Percentiles rank a stretch among this genome's conserved stretches.
These are phyloP conservation scores for Pseudogymnoascus sp. DNA, from an alignment of 2,329 filamentous ascomycete species.

Conservation along the genomic window DNA sequence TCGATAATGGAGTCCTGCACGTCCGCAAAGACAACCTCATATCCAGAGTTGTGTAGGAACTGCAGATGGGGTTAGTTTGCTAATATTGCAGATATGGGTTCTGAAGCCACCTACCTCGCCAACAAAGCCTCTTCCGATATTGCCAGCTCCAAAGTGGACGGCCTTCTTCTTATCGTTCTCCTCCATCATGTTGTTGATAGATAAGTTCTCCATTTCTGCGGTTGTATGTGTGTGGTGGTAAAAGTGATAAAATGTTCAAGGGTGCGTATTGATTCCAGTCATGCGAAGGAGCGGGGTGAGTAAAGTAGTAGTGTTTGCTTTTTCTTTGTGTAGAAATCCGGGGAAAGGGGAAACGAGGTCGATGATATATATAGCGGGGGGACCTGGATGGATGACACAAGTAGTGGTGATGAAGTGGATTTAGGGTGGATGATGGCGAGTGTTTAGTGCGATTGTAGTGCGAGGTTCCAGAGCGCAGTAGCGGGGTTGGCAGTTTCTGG, in stretches of 20 bases:
- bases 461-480: neutral
- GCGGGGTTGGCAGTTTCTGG: neutral
- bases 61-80: neutral
- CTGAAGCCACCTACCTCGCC: constrained; percentile 22
- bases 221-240: neutral
- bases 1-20: constrained; percentile 80
- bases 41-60: constrained; percentile 90
- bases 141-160: constrained; percentile 79
- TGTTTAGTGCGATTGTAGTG: neutral
- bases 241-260: neutral
- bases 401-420: constrained; percentile 3
- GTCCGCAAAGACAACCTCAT: constrained; percentile 93
- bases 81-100: neutral
- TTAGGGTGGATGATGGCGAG: neutral
- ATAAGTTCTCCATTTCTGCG: neutral
- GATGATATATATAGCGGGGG: neutral
- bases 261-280: neutral
- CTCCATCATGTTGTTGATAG: neutral
- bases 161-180: constrained; percentile 47
- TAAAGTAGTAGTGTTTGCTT: neutral
- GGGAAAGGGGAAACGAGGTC: neutral
- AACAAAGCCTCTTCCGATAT: constrained; percentile 54
- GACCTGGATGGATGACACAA: neutral
- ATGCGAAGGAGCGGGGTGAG: neutral
- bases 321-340: neutral